Evolutionary conservation across 2,329 filamentous ascomycete genomes (phyloP).

Genomic region (Trichoderma citrinoviride): DNA sequence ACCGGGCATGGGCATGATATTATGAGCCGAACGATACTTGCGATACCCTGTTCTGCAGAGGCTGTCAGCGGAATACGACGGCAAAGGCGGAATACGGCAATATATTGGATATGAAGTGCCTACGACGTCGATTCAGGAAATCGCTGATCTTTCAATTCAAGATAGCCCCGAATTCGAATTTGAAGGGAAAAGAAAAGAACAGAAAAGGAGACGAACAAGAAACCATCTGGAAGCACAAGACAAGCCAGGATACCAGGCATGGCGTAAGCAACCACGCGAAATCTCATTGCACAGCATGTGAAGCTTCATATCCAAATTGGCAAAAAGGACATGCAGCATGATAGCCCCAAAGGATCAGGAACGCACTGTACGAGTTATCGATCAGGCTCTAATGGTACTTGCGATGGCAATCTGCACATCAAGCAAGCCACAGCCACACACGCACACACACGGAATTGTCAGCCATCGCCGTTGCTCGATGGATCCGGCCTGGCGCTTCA

Average conservation of each 20-base stretch:
- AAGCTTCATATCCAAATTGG: background rate
- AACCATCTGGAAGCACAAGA: background rate
- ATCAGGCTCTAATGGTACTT: no score
- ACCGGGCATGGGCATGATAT: no score
- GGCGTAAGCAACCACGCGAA: conserved; percentile 9
- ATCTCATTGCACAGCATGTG: background rate
- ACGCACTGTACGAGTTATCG: background rate
- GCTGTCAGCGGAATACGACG: no score
- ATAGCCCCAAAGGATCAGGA: background rate
- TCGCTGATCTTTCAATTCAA: no score
- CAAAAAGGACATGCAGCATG: background rate
- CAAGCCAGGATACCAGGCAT: background rate
- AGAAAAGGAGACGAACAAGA: background rate
- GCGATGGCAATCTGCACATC: background rate
- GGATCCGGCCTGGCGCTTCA: background rate
- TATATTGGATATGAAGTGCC: background rate
- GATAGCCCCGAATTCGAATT: no score
- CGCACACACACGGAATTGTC: background rate
- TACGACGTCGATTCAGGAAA: background rate
- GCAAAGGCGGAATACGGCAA: background rate
- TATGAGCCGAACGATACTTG: no score
- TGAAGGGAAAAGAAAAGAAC: background rate
- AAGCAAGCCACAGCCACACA: conserved; percentile 2
- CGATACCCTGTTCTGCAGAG: background rate
- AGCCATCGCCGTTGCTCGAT: background rate